Percentiles rank a stretch among this genome's conserved stretches.
Evolutionary conservation across 805 yeast genomes (phyloP).

Genomic region (Zygotorulaspora sp.): DNA sequence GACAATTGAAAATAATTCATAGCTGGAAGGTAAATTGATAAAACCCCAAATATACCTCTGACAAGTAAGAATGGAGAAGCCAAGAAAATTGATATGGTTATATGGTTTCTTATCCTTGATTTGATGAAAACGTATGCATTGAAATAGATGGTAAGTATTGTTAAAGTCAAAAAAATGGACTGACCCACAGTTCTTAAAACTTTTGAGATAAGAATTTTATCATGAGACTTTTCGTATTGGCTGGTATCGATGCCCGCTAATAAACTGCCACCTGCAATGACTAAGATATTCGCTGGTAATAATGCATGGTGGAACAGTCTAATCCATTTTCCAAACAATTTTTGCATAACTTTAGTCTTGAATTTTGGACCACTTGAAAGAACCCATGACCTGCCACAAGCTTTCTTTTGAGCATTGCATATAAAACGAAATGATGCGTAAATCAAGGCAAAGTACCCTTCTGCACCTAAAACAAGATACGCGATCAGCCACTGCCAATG

Average conservation of each 20-base stretch:
- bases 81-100: conserved; percentile 2
- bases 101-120: conserved; percentile 3
- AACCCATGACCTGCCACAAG: conserved; percentile 2
- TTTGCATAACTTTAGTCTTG: neutral
- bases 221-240: neutral
- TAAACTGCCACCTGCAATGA: conserved; percentile 4
- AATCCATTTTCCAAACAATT: conserved; percentile 1
- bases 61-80: conserved; percentile 6
- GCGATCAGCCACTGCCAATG: conserved; percentile 10
- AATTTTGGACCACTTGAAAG: conserved; percentile 1
- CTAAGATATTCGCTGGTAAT: conserved; percentile 3
- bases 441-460: conserved; percentile 7
- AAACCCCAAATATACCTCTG: conserved; percentile 4
- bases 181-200: conserved; percentile 5
- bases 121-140: conserved; percentile 1
- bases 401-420: conserved; percentile 3
- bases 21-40: conserved; percentile 2
- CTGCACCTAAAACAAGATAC: conserved; percentile 9
- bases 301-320: conserved; percentile 2
- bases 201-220: neutral
- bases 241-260: conserved; percentile 3
- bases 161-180: conserved; percentile 1
- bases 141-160: neutral
- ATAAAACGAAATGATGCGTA: conserved; percentile 4
- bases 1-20: conserved; percentile 5